These are phyloP conservation scores for Aureobasidium melanogenum DNA, from an alignment of 2,329 filamentous ascomycete species.

Conservation along the genomic window DNA sequence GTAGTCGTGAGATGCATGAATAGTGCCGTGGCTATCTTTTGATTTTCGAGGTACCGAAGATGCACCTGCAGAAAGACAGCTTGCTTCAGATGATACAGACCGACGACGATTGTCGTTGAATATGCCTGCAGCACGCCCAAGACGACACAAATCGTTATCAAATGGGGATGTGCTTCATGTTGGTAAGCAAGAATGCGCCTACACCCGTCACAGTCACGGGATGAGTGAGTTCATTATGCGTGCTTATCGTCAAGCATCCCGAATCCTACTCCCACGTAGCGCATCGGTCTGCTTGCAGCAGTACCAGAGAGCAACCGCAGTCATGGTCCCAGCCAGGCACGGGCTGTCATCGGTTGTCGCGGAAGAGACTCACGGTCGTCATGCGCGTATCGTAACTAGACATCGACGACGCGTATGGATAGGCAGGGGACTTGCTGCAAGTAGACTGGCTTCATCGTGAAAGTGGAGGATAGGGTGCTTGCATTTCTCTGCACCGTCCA, in stretches of 20 bases:
- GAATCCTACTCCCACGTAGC: neutral
- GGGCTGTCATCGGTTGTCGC: conserved; percentile 2
- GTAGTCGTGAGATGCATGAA: conserved; percentile 1
- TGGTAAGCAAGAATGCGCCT: neutral
- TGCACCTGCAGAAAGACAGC: neutral
- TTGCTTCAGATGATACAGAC: neutral
- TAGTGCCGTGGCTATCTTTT: neutral
- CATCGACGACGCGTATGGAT: conserved; percentile 11
- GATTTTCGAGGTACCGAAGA: neutral
- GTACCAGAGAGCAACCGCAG: neutral
- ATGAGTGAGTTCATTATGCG: neutral
- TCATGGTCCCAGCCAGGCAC: neutral
- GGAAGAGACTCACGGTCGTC: neutral
- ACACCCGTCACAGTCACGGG: conserved; percentile 4
- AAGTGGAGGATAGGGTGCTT: conserved; percentile 9
- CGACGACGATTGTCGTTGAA: neutral
- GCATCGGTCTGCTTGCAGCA: conserved; percentile 1
- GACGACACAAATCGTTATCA: neutral
- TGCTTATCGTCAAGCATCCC: conserved; percentile 1
- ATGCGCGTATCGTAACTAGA: neutral
- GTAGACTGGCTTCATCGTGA: conserved; percentile 11
- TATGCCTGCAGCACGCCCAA: conserved; percentile 5
- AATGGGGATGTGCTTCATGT: neutral
- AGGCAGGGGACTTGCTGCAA: conserved; percentile 12
- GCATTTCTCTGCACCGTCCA: conserved; percentile 9